Conservation (phyloP, 495 filamentous ascomycete species). For the Talaromyces adpressus region DNA sequence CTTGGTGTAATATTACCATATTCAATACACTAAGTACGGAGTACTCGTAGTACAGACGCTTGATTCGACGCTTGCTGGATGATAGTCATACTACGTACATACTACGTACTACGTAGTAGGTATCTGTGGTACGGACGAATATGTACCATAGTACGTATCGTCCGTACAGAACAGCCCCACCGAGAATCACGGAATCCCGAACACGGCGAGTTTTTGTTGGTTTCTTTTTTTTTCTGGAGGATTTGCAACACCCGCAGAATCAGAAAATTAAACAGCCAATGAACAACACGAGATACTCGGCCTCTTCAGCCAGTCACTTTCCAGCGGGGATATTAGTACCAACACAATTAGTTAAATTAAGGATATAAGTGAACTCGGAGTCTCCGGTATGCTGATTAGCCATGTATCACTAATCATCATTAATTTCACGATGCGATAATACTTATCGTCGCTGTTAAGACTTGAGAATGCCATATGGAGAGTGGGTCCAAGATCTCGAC, state of each 20-base stretch:
- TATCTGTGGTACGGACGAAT: background rate
- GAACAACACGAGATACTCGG: background rate
- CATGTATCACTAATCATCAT: background rate
- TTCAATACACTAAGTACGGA: too few species aligned
- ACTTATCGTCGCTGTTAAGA: background rate
- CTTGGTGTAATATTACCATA: background rate
- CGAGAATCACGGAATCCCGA: background rate
- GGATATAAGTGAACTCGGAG: background rate
- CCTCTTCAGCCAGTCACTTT: background rate
- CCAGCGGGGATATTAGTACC: background rate
- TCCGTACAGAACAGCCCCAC: background rate
- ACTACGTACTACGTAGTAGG: too few species aligned
- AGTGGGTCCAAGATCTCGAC: background rate
- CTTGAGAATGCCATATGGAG: background rate
- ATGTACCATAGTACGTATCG: background rate
- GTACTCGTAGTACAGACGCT: too few species aligned
- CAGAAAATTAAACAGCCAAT: background rate
- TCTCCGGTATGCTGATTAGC: background rate
- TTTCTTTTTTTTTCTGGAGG: background rate
- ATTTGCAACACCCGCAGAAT: background rate
- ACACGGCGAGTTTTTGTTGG: background rate
- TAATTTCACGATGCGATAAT: background rate
- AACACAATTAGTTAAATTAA: background rate
- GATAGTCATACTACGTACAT: too few species aligned
- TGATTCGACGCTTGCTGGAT: background rate